Base-by-base conservation (phyloP, 2,329 filamentous ascomycete genomes). In the Trichoderma lentiforme region DNA sequence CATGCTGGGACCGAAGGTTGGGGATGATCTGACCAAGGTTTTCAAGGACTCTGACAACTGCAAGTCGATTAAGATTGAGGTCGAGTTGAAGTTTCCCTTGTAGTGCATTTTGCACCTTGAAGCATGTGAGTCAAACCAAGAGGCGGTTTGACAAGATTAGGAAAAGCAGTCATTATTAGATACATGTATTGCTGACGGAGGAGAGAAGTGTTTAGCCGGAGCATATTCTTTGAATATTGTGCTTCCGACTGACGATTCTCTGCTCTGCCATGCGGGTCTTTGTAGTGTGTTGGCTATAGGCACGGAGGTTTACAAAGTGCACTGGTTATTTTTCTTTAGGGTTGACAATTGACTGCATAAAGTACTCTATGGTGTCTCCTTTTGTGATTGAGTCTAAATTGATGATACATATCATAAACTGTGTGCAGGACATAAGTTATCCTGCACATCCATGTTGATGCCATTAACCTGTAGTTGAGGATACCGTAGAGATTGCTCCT, bases 1-100 rank as follows among this genome's bases (percentile, higher is more conserved):
- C 65, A 73, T 79, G 66, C 66, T 80, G 8, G 65, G 66, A 15
- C 34, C 73, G 11, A 72, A 72, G n/a, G 76, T 77, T 71, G 75
- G 76, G 0, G 77, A 80, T 51, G 77, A 80, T 64, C 39, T 80
- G 11, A 74, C 74, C 12, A 47, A 73, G 21, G 47, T 80, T 63
- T 76, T 76, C 68, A 26, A 64, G 14, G 36, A 73, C 74, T 74
- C 30, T 74, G 78, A 30, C 51, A 32, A 6, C 1, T 18, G 24
- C 14, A n/a, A 43, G 32, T 8, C 58, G 8, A 34, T 73, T 6
- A 39, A 30, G 61, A 24, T 73, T 36, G 62, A 71, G 14, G 26
- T 71, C 39, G 62, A 66, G 21, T n/a, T 70, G 53, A n/a, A 51
- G 43, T 53, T 12, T 24, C 9, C 11, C 21, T 30, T 18, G 53